phyloP scores from a whole-genome alignment of 163 green algal genomes.

The Botryococcus braunii region DNA sequence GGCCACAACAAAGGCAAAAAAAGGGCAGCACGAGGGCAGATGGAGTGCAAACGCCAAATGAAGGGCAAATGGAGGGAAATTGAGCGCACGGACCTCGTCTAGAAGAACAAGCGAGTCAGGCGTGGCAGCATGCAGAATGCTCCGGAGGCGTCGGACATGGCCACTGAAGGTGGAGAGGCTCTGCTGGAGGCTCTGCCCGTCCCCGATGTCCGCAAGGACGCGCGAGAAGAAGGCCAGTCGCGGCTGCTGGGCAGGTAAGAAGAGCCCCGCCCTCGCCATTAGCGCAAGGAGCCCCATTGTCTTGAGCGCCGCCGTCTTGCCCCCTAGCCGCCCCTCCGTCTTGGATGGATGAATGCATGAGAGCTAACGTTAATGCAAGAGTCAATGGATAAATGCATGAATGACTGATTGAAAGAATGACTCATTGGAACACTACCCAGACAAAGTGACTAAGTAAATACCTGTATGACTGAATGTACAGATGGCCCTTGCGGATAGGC shows the following conservation, averaged over 20 bases:
- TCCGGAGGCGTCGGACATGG: constrained; percentile 56
- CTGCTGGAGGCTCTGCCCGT: constrained; percentile 85
- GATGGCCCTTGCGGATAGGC: too few species aligned
- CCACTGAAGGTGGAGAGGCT: constrained; percentile 93
- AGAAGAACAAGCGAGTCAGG: constrained; percentile 52
- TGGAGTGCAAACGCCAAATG: too few species aligned
- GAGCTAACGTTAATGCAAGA: too few species aligned
- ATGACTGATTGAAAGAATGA: too few species aligned
- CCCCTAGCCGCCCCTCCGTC: constrained; percentile 24
- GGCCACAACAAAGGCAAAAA: too few species aligned
- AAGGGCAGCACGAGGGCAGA: too few species aligned
- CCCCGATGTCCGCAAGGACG: constrained; percentile 89
- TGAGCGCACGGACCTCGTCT: constrained; percentile 41
- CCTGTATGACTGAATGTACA: too few species aligned
- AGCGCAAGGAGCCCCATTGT: constrained; percentile 69
- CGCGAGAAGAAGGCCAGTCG: constrained; percentile 46
- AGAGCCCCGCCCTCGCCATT: constrained; percentile 77
- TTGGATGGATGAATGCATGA: too few species aligned
- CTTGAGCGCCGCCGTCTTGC: constrained; percentile 94
- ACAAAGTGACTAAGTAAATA: too few species aligned
- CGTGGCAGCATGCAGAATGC: constrained; percentile 21
- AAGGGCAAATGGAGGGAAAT: not conserved
- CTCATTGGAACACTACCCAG: too few species aligned
- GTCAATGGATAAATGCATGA: too few species aligned
- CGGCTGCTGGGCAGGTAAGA: constrained; percentile 23